These are phyloP conservation scores for Phialophora chinensis DNA, from an alignment of 2,329 filamentous ascomycete species.

Conservation along the genomic window DNA sequence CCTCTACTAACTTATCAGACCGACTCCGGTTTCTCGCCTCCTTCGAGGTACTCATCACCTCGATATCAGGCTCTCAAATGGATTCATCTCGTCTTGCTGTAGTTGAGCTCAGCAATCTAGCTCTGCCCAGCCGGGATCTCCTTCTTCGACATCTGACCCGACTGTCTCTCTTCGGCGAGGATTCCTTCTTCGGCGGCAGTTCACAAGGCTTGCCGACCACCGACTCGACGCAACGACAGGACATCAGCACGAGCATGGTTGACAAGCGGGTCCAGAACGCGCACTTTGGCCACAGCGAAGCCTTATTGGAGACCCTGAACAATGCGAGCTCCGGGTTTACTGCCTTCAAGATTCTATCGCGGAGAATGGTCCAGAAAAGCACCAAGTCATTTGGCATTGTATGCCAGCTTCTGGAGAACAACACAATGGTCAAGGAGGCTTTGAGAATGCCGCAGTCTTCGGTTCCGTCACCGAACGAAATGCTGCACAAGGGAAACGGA, in stretches of 20 bases:
- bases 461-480: background rate
- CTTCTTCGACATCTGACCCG: slow-evolving; percentile 15
- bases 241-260: slow-evolving; percentile 7
- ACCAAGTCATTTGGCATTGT: slow-evolving; percentile 37
- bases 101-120: background rate
- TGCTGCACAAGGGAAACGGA: background rate
- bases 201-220: background rate
- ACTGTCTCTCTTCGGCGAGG: background rate
- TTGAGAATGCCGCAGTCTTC: slow-evolving; percentile 13
- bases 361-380: slow-evolving; percentile 41
- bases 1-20: background rate
- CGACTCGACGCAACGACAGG: background rate
- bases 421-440: slow-evolving; percentile 15
- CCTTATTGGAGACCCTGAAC: slow-evolving; percentile 14
- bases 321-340: slow-evolving; percentile 17
- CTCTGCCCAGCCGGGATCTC: slow-evolving; percentile 21
- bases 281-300: slow-evolving; percentile 14
- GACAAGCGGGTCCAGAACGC: slow-evolving; percentile 1
- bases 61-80: slow-evolving; percentile 3
- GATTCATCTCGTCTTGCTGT: slow-evolving; percentile 13
- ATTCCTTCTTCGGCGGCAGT: background rate
- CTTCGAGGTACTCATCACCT: slow-evolving; percentile 16
- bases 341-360: slow-evolving; percentile 18
- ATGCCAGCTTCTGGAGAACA: slow-evolving; percentile 38
- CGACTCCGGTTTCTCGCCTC: slow-evolving; percentile 8